These are phyloP conservation scores for Corylus avellana DNA, from an alignment of 306 rosid genomes.

Conservation along the genomic window DNA sequence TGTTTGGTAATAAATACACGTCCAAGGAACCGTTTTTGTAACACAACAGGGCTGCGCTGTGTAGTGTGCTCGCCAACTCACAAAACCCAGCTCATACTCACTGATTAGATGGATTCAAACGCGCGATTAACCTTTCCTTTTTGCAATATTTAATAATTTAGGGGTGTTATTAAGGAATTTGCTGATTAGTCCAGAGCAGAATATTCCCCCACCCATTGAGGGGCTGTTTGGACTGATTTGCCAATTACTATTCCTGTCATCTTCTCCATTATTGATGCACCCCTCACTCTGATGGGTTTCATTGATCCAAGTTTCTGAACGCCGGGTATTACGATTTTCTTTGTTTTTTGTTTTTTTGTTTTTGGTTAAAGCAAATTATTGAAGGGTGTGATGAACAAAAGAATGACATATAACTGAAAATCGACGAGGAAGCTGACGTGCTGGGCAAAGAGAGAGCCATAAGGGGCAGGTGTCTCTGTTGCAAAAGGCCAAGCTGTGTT, in stretches of 20 bases:
- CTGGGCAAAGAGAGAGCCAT: slow-evolving; percentile 27
- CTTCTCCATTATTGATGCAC: too few species aligned
- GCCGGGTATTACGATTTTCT: background rate
- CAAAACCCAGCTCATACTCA: background rate
- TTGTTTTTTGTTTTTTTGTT: background rate
- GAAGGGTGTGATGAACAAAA: slow-evolving; percentile 3
- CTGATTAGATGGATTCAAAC: background rate
- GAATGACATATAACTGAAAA: slow-evolving; percentile 25
- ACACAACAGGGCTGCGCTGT: background rate
- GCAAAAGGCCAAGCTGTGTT: slow-evolving; percentile 6
- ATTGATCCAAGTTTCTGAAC: too few species aligned
- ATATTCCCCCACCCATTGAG: too few species aligned
- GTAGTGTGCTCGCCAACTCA: background rate
- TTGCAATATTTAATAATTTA: background rate
- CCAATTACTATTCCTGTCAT: too few species aligned
- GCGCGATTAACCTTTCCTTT: background rate
- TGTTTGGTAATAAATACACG: too few species aligned
- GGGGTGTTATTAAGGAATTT: too few species aligned
- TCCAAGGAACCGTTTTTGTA: too few species aligned
- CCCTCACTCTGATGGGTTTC: too few species aligned
- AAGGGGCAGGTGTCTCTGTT: slow-evolving; percentile 57
- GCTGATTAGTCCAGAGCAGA: too few species aligned
- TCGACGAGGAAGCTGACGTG: slow-evolving; percentile 47
- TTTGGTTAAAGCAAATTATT: slow-evolving; percentile 3
- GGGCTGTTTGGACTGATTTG: too few species aligned